Evolutionary conservation across 139 green algal species (phyloP).

Genomic region (Micromonas pusilla): DNA sequence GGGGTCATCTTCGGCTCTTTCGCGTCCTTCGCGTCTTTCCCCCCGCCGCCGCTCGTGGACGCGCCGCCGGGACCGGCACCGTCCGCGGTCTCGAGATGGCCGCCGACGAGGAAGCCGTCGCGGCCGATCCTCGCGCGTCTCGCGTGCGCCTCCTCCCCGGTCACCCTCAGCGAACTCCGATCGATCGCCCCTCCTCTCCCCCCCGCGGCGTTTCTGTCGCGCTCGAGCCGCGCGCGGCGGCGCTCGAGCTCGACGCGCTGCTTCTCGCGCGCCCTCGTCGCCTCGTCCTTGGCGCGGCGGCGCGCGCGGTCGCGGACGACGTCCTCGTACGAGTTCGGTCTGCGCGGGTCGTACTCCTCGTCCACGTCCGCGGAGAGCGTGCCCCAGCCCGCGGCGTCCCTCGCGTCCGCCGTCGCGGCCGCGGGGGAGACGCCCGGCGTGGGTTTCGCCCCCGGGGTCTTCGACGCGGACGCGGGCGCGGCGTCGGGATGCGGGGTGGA

Average conservation of each 20-base stretch:
- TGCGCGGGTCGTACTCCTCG: constrained; percentile 80
- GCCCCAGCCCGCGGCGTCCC: not conserved
- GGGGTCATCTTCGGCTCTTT: constrained; percentile 43
- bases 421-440: not conserved
- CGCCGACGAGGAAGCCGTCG: not conserved
- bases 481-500: too few species aligned
- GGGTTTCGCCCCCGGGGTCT: not conserved
- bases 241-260: constrained; percentile 34
- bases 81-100: too few species aligned
- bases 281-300: constrained; percentile 48
- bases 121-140: constrained; percentile 29
- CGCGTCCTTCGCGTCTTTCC: constrained; percentile 16
- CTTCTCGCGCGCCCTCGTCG: constrained; percentile 60
- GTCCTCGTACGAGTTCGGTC: constrained; percentile 86
- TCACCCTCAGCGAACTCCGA: constrained; percentile 33
- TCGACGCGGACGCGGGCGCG: not conserved
- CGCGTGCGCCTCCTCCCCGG: constrained; percentile 47
- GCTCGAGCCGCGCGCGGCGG: constrained; percentile 1
- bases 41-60: not conserved
- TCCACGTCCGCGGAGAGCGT: constrained; percentile 2
- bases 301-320: constrained; percentile 39
- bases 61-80: not conserved
- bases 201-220: constrained; percentile 2
- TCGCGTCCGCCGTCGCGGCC: not conserved
- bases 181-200: not conserved